phyloP scores from a whole-genome alignment of 2,329 filamentous ascomycete species.

The Aspergillus jensenii region DNA sequence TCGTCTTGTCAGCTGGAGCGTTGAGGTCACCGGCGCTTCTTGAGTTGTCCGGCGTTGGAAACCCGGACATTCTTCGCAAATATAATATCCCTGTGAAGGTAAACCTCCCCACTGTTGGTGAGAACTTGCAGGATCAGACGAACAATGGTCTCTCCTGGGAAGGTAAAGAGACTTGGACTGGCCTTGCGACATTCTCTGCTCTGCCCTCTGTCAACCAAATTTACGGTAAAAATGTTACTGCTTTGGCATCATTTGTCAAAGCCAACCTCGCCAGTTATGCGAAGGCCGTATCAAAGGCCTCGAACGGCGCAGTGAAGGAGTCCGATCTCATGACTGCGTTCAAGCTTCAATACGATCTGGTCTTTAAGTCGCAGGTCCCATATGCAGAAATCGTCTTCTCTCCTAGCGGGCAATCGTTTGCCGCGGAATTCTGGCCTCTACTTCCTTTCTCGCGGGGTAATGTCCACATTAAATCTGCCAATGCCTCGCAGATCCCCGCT shows the following conservation, averaged over 20 bases:
- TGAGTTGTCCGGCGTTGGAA: conserved; percentile 62
- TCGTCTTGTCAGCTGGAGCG: conserved; percentile 61
- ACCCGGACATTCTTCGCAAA: conserved; percentile 28
- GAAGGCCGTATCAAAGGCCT: conserved; percentile 19
- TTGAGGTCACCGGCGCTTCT: conserved; percentile 57
- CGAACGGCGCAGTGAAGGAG: conserved; percentile 24
- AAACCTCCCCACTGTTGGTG: conserved; percentile 44
- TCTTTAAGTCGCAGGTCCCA: conserved; percentile 26
- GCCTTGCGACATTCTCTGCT: conserved; percentile 22
- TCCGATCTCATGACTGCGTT: conserved; percentile 21
- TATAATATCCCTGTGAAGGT: conserved; percentile 28
- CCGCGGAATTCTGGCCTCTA: conserved; percentile 26
- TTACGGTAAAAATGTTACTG: conserved; percentile 21
- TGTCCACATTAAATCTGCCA: conserved; percentile 12
- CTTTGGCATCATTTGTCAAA: conserved; percentile 20
- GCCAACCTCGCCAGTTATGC: conserved; percentile 26
- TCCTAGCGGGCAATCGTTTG: conserved; percentile 16
- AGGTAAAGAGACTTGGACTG: conserved; percentile 18
- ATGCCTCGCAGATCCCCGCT: conserved; percentile 17
- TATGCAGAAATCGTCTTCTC: conserved; percentile 25
- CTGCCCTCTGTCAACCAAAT: conserved; percentile 23
- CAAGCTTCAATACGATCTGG: conserved; percentile 26
- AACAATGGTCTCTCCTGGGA: conserved; percentile 23
- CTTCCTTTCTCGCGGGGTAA: conserved; percentile 27
- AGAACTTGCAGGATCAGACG: conserved; percentile 50